phyloP scores from a whole-genome alignment of 176 grass and related monocot genomes.

The Tillandsia fasciculata region DNA sequence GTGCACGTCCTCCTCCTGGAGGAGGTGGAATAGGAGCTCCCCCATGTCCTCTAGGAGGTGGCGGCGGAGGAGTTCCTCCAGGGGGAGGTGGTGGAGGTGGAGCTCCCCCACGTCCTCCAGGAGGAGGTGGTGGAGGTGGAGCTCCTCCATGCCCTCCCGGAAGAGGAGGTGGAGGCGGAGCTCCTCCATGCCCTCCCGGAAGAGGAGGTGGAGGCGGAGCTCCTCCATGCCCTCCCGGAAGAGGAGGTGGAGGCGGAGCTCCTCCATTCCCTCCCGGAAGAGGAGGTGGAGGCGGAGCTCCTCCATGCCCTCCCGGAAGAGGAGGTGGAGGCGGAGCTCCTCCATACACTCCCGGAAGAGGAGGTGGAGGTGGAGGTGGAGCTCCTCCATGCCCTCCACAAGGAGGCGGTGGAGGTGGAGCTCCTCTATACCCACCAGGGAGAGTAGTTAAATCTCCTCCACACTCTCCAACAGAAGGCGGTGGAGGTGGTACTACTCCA shows the following conservation, averaged over 20 bases:
- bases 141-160: conserved; percentile 10
- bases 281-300: conserved; percentile 1
- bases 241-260: not conserved
- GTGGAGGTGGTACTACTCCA: conserved; percentile 7
- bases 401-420: conserved; percentile 3
- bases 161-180: conserved; percentile 20
- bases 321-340: conserved; percentile 31
- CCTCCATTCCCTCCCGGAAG: too few relatives aligned
- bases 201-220: conserved; percentile 31
- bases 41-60: conserved; percentile 39
- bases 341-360: too few relatives aligned
- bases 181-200: conserved; percentile 9
- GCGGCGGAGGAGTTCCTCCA: conserved; percentile 22
- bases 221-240: conserved; percentile 5
- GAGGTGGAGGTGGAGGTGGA: conserved; percentile 30
- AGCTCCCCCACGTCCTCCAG: conserved; percentile 8
- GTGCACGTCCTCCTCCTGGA: not conserved
- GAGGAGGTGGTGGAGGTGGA: conserved; percentile 30
- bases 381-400: conserved; percentile 9
- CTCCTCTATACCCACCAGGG: conserved; percentile 2
- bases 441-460: conserved; percentile 26
- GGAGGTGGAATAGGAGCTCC: not conserved
- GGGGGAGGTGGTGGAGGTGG: conserved; percentile 11
- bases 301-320: not conserved
- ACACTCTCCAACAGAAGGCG: not conserved